A percentile compares a stretch with the other conserved stretches of the same genome.
phyloP scores from a whole-genome alignment of 139 green algal species.

The Chlorella vulgaris region DNA sequence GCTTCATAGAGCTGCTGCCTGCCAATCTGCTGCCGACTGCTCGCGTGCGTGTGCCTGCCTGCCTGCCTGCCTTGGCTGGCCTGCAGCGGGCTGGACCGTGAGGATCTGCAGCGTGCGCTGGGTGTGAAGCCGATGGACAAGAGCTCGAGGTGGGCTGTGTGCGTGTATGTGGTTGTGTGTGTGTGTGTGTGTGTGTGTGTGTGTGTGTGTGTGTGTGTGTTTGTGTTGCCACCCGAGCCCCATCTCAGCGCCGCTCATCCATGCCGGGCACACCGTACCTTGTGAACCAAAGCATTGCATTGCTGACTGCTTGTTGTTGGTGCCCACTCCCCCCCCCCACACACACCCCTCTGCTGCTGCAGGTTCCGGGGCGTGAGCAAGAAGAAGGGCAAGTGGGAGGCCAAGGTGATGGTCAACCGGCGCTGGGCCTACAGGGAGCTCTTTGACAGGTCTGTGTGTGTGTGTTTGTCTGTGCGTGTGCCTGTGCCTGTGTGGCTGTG shows the following conservation, averaged over 20 bases:
- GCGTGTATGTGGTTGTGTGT: neutral
- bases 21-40: neutral
- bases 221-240: neutral
- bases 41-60: neutral
- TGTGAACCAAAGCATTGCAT: neutral
- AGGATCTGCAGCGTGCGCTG: constrained; percentile 75
- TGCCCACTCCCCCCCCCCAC: neutral
- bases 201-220: neutral
- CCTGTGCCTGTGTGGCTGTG: too few species aligned
- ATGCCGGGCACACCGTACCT: neutral
- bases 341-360: neutral
- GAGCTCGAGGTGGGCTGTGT: constrained; percentile 42
- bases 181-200: neutral
- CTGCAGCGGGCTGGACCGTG: constrained; percentile 58
- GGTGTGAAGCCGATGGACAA: constrained; percentile 85
- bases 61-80: neutral
- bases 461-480: neutral
- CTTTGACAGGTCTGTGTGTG: constrained; percentile 53
- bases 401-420: constrained; percentile 83
- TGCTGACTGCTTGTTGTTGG: too few species aligned
- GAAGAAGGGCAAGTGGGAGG: constrained; percentile 83
- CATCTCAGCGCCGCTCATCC: too few species aligned
- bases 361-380: constrained; percentile 70
- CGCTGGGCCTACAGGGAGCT: constrained; percentile 80
- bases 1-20: neutral